Evolutionary conservation across 2,329 filamentous ascomycete species (phyloP), one percentile per base, ranked within the genome.

Genomic region (Penicillium hesseltinei): DNA sequence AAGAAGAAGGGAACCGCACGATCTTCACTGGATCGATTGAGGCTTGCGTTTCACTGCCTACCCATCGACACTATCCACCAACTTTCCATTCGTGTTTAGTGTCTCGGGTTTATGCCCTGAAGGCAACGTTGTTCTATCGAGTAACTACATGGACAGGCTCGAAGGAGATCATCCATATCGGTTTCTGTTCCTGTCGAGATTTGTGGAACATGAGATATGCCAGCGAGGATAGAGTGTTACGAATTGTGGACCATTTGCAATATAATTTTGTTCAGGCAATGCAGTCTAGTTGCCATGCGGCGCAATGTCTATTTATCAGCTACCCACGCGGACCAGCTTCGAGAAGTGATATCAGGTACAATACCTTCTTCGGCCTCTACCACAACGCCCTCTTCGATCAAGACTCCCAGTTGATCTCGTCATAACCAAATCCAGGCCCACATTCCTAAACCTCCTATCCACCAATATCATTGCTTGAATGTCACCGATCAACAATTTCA

Each of bases 51-150:
- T 45, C 39, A 27, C 29, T 64, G 8, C 51, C 58, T 2, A 19
- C 21, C 3, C 11, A 39, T 33, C 40, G 38, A 8, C 21, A 10
- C 7, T 59, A 59, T 27, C 51, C 60, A 4, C 53, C 57, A 5
- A 63, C 53, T 10, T 64, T 61, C 15, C 52, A 61, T 36, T 65
- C 59, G 2, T 67, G 62, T 43, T 61, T 64, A 5, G 43, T 63
- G 10, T 64, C 62, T 9, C 56, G 62, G 10, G 50, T 39, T 9
- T 66, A 64, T 45, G 39, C 60, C 1, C 2, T 66, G 11, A 61
- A 51, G n/a, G 27, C 54, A 2, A 51, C 7, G 5, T 17, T 63
- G 2, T 46, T 43, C 7, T 61, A 47, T 45, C 39, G 31, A 29
- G 23, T 29, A n/a, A n/a, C n/a, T n/a, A 25, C 49, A 58, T 35